These are phyloP conservation scores for Colletotrichum lentis DNA, from an alignment of 2,329 filamentous ascomycete genomes.

Conservation along the genomic window DNA sequence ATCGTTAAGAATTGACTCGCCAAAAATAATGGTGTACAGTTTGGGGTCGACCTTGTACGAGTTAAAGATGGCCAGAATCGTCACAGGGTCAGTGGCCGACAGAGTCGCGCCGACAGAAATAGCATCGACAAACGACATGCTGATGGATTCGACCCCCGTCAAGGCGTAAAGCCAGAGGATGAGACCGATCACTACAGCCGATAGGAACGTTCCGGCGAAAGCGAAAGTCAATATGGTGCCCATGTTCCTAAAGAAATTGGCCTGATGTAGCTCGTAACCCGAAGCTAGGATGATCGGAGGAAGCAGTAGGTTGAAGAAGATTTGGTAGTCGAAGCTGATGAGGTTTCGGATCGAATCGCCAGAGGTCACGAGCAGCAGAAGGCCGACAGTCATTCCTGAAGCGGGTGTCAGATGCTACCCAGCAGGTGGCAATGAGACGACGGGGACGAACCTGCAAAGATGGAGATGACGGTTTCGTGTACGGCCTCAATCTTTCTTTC, in stretches of 20 bases:
- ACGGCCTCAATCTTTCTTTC: conserved; percentile 97
- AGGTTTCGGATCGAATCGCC: conserved; percentile 86
- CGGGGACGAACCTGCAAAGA: conserved; percentile 80
- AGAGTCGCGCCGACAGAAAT: conserved; percentile 96
- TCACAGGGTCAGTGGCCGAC: conserved; percentile 96
- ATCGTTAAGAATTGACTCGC: conserved; percentile 97
- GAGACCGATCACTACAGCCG: conserved; percentile 89
- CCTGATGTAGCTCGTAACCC: conserved; percentile 96
- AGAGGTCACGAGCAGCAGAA: conserved; percentile 83
- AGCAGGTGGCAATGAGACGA: not conserved
- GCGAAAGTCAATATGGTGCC: conserved; percentile 97
- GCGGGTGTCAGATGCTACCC: conserved; percentile 14
- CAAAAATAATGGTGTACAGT: conserved; percentile 98
- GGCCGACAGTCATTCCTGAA: conserved; percentile 90
- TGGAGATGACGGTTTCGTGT: conserved; percentile 97
- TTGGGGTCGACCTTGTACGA: conserved; percentile 99
- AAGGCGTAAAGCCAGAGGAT: conserved; percentile 90
- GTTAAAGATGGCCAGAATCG: conserved; percentile 98
- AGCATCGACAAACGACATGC: conserved; percentile 92
- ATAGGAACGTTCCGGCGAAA: conserved; percentile 96
- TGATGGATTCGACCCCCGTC: conserved; percentile 83
- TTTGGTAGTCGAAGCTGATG: conserved; percentile 97
- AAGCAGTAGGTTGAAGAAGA: conserved; percentile 99
- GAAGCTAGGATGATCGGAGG: conserved; percentile 97
- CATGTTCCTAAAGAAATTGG: conserved; percentile 98